Evolutionary conservation across 75 land plant species (phyloP).

Genomic region (Pinus taeda): DNA sequence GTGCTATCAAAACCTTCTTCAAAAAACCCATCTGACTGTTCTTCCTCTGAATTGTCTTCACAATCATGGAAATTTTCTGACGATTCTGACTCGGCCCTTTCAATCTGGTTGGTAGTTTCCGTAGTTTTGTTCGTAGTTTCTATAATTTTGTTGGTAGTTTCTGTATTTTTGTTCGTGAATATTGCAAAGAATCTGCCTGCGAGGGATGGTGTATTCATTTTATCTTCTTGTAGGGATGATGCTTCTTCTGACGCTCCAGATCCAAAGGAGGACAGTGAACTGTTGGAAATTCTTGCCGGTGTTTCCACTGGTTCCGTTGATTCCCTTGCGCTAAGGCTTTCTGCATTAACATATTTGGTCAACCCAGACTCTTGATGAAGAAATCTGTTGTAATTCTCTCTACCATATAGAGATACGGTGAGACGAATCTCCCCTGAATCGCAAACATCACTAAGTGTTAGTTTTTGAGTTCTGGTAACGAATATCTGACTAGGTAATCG

Average conservation of each 20-base stretch:
- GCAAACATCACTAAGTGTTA: neutral
- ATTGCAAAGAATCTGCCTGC: conserved; percentile 38
- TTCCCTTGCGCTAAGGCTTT: conserved; percentile 3
- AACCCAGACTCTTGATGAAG: conserved; percentile 5
- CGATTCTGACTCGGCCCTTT: conserved; percentile 7
- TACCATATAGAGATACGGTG: conserved; percentile 35
- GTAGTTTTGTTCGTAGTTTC: conserved; percentile 19
- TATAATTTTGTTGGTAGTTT: conserved; percentile 20
- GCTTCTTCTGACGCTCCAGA: conserved; percentile 20
- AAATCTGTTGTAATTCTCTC: conserved; percentile 20
- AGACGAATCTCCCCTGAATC: conserved; percentile 71
- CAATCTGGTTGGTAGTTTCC: conserved; percentile 2
- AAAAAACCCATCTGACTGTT: conserved; percentile 26
- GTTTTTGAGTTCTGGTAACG: too few species aligned
- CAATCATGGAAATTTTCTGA: neutral
- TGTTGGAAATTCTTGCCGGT: conserved; percentile 10
- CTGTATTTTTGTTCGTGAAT: conserved; percentile 29
- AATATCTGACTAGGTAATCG: too few species aligned
- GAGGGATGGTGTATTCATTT: conserved; percentile 17
- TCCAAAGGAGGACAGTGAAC: conserved; percentile 6
- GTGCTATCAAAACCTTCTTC: conserved; percentile 41
- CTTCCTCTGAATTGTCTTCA: conserved; percentile 12
- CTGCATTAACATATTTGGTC: conserved; percentile 5
- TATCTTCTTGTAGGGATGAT: conserved; percentile 28
- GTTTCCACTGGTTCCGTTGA: conserved; percentile 4